Percentiles rank a stretch among this genome's conserved stretches.
phyloP scores from a whole-genome alignment of 148 eudicot species.

The Chenopodium album region DNA sequence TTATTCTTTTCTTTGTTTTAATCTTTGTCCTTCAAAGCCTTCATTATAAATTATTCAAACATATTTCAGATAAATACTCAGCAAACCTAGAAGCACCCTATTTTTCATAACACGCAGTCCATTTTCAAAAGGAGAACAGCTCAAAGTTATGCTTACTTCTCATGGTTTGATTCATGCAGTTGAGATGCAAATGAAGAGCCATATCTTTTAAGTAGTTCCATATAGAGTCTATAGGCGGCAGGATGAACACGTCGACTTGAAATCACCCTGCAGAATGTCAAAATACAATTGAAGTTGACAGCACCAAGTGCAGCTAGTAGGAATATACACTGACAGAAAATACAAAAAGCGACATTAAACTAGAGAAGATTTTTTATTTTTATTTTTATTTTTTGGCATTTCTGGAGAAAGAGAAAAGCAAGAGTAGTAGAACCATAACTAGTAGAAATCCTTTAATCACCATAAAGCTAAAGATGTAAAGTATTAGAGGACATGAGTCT shows the following conservation, averaged over 20 bases:
- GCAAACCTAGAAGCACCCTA: not conserved
- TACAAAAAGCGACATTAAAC: not conserved
- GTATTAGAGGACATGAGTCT: not conserved
- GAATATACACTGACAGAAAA: not conserved
- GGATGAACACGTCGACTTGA: slow-evolving; percentile 62
- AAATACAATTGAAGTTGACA: slow-evolving; percentile 6
- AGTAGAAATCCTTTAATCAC: not conserved
- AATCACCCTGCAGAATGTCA: slow-evolving; percentile 51
- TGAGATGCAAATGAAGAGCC: slow-evolving; percentile 58
- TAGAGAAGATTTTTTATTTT: too few relatives aligned
- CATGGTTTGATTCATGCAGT: slow-evolving; percentile 49
- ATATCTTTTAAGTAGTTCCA: slow-evolving; percentile 83
- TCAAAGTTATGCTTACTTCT: slow-evolving; percentile 48
- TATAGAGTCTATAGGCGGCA: slow-evolving; percentile 75
- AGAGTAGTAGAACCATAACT: not conserved
- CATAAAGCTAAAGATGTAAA: not conserved
- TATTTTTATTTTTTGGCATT: too few relatives aligned
- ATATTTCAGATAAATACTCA: not conserved
- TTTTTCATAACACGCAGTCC: not conserved
- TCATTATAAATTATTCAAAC: not conserved
- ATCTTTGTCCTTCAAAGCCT: not conserved
- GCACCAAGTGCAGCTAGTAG: not conserved
- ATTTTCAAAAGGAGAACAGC: not conserved
- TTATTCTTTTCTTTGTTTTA: too few relatives aligned
- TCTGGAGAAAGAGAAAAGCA: not conserved